Base-by-base conservation (phyloP, 1,284 basidiomycete genomes). In the Ceratobasidium sp. region DNA sequence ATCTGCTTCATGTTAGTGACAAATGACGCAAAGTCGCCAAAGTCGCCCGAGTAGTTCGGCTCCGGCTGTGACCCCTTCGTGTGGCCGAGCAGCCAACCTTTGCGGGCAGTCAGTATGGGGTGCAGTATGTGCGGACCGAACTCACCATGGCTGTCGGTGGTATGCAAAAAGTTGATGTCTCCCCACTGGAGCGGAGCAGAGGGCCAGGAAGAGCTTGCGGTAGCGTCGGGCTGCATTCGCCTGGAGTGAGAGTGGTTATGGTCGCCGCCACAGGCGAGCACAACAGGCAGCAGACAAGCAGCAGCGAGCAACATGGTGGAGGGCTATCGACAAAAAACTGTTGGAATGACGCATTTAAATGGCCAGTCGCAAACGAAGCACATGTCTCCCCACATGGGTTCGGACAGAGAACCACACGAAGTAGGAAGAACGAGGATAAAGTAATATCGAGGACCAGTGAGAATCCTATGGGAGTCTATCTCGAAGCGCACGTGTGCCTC, bases 1-100 rank as follows among this genome's bases (percentile, higher is more conserved):
- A 90, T 84, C 54, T 85, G 77, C 79, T 94, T 92, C 91, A 96
- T 93, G 75, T 93, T 92, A 5, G 85, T 79, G 18, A 93, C 91
- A 76, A 95, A 96, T 26, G 89, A 91, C 32, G 91, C 85, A 79
- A 94, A 93, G 75, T 92, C 90, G 8, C 94, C 94, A 54, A 92
- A 87, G 78, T 92, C 89, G 23, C 90, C 93, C 76, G 87, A 90
- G 79, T 90, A 92, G 78, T 92, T 90, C 0, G 91, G 91, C 76
- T 93, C 91, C 0, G 91, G 91, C 77, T 86, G 87, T 3, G 85
- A 87, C 0, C 81, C 23, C 77, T 92, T 89, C 76, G 90, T 88
- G 81, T 93, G 91, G 2, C 91, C 91, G 28, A 91, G 84, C 5
- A 92, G 82, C 91, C 91, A 92, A 28, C 91, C 77, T 75, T 4